phyloP scores from a whole-genome alignment of 192 early-diverging fungal genomes.

The Chytriomyces sp. region DNA sequence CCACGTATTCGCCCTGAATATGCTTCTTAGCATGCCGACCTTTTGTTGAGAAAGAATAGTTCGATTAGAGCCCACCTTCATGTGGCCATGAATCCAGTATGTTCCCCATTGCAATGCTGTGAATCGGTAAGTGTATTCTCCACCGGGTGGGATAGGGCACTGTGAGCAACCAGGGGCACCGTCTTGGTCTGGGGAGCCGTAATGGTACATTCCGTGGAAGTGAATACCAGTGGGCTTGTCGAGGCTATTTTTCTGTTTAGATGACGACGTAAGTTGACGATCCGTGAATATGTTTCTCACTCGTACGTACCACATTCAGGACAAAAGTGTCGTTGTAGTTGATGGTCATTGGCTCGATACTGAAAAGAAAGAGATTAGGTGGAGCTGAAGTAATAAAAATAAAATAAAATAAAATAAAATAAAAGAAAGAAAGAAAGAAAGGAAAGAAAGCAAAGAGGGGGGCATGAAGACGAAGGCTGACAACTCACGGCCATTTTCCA shows the following conservation, averaged over 20 bases:
- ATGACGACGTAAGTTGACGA: background rate
- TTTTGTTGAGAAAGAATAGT: slow-evolving; percentile 11
- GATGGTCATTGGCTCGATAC: slow-evolving; percentile 45
- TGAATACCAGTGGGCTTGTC: slow-evolving; percentile 45
- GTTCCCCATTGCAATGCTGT: slow-evolving; percentile 75
- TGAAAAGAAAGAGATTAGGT: background rate
- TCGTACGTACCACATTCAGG: slow-evolving; percentile 63
- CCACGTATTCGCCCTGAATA: slow-evolving; percentile 71
- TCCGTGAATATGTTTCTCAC: slow-evolving; percentile 51
- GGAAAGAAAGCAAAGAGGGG: slow-evolving; percentile 42
- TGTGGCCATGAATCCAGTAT: slow-evolving; percentile 80
- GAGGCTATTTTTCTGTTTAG: slow-evolving; percentile 36
- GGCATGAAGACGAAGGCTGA: slow-evolving; percentile 7
- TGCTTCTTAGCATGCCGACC: background rate
- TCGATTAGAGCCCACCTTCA: slow-evolving; percentile 50
- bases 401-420: no score
- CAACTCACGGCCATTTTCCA: slow-evolving; percentile 46
- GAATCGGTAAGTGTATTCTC: slow-evolving; percentile 73
- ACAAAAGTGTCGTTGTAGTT: slow-evolving; percentile 43
- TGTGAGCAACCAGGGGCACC: slow-evolving; percentile 29
- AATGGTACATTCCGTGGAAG: slow-evolving; percentile 80
- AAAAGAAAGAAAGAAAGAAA: no score
- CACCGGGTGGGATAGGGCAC: slow-evolving; percentile 70
- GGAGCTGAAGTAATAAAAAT: no score
- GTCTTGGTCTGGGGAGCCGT: slow-evolving; percentile 52